Base-by-base conservation (phyloP, 495 filamentous ascomycete genomes). In the Friedmanniomyces endolithicus region DNA sequence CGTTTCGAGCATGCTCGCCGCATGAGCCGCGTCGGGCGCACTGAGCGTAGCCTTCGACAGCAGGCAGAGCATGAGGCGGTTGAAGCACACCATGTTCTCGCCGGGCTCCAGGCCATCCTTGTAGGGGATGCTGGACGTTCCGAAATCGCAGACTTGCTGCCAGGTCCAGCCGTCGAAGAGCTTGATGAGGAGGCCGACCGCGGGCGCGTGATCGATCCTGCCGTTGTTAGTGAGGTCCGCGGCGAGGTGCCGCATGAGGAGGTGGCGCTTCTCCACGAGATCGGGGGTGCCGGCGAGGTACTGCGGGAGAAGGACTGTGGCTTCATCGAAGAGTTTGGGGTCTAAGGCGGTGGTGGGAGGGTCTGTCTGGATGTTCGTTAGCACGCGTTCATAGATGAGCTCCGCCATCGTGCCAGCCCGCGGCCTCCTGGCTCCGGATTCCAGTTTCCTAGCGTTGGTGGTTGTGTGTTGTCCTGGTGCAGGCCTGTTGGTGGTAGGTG, bases 61-160 rank as follows among this genome's bases (percentile, higher is more conserved):
- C 50, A 94, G 66, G 2, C 77, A 72, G 25, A 94, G 74, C 51
- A 78, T 83, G 19, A 90, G 75, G 11, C 83, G 62, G 62, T 90
- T 88, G 62, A 85, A 79, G 0, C 83, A 76, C 16, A 52, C 46
- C 59, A 62, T 62, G 14, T 76, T 72, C 11, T 83, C 63, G 1
- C 75, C 75, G 44, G 73, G 69, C 37, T 77, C 68, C 7, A 85
- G 61, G 33, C 76, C 71, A 4, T 75, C 63, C 43, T 59, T 56
- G 48, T 68, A 70, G 34, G 64, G 63, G 8, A 70, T 46, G 19
- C 61, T 75, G 48, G 75, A 69, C 14, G 78, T 71, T 9, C 78
- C 74, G 16, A 81, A 64, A n/a, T 69, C 70, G 31, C 78, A 62
- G 29, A 77, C 63, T 23, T 78, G 69, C 20, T 68, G 67, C 63